Base-by-base conservation (phyloP, 805 yeast species). In the Schwanniomyces occidentalis region DNA sequence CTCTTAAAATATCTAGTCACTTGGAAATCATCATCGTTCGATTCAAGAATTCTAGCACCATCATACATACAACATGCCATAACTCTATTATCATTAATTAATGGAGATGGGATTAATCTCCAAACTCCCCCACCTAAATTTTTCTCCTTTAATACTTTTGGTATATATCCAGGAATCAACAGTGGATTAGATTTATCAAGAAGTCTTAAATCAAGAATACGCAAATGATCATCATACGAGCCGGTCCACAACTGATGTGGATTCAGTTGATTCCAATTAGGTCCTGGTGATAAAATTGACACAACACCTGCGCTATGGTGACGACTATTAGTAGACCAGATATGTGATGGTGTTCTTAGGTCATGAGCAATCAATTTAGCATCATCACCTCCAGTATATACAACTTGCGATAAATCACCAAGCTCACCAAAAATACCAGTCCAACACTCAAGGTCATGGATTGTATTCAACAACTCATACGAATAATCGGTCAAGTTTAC, bases 61-160 rank as follows among this genome's bases (percentile, higher is more conserved):
- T 87, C 89, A 52, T 91, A 91, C 98, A 93, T 93, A 52, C 96
- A 88, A 56, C 97, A 90, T 0, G 82, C 79, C 32, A 91, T 61
- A 0, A 91, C 71, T 26, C 76, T 62, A 37, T 75, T 61, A 21
- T 66, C 68, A 9, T 52, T 46, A 4, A 51, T 46, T 0, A 44
- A 35, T 0, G 79, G 76, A 13, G 76, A 68, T 2, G 95, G 96
- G 6, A 79, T 63, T 38, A 93, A 69, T 48, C 96, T 68, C 99
- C 99, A 91, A 3, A 91, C 98, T 2, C 99, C 99, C 5, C 99
- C 98, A 1, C 88, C 90, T 3, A 93, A 63, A 30, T 81, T 73
- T 18, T 66, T 56, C 27, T 65, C 63, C 9, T 66, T 57, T 5
- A 55, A 52, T 0, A 69, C 65, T 19, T 57, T 60, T 0, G 91